Percentiles rank a stretch among this genome's conserved stretches.
These are phyloP conservation scores for Penicillium riverlandense DNA, from an alignment of 495 filamentous ascomycete species.

Conservation along the genomic window DNA sequence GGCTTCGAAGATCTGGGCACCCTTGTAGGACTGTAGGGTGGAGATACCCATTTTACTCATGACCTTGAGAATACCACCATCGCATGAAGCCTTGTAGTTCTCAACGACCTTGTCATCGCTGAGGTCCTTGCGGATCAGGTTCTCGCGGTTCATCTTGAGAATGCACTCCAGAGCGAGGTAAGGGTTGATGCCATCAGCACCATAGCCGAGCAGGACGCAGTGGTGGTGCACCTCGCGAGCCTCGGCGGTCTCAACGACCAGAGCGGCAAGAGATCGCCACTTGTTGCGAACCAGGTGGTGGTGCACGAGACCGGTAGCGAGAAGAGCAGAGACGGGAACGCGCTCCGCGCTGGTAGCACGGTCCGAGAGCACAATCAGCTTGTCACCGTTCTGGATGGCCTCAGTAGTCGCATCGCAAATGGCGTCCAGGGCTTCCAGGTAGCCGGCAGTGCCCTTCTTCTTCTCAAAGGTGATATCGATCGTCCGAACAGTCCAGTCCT, in stretches of 20 bases:
- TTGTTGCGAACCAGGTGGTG: constrained; percentile 96
- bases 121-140: constrained; percentile 84
- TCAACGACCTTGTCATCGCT: constrained; percentile 77
- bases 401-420: constrained; percentile 85
- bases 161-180: constrained; percentile 98
- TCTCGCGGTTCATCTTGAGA: constrained; percentile 95
- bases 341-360: constrained; percentile 77
- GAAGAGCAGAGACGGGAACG: constrained; percentile 78
- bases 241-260: constrained; percentile 92
- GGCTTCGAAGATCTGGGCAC: constrained; percentile 99
- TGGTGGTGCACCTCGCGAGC: constrained; percentile 98
- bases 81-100: constrained; percentile 97
- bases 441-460: constrained; percentile 74
- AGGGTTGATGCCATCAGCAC: constrained; percentile 92
- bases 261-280: constrained; percentile 83
- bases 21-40: constrained; percentile 96
- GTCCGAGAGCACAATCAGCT: constrained; percentile 86
- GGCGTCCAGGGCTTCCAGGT: constrained; percentile 79
- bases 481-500: constrained; percentile 83
- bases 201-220: constrained; percentile 95
- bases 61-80: constrained; percentile 97
- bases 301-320: constrained; percentile 93
- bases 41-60: constrained; percentile 99
- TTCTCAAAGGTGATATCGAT: constrained; percentile 98
- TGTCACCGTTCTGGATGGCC: constrained; percentile 77